phyloP scores from a whole-genome alignment of 306 rosid species.

The Cicer chorassanicum region DNA sequence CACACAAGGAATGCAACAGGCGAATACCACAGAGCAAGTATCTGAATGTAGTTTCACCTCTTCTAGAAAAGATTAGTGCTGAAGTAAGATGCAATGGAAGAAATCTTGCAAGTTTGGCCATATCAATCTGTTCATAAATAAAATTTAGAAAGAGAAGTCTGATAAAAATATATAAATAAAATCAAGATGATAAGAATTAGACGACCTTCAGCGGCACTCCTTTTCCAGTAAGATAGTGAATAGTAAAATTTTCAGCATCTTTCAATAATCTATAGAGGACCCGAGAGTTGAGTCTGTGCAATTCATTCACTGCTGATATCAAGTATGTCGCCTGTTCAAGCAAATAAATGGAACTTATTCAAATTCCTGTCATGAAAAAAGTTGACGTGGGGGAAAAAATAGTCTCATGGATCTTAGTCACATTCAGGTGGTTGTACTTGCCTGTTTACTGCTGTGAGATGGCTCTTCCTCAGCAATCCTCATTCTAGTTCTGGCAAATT shows the following conservation, averaged over 20 bases:
- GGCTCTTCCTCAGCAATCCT: slow-evolving; percentile 65
- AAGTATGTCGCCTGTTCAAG: slow-evolving; percentile 70
- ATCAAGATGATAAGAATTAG: slow-evolving; percentile 35
- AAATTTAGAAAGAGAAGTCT: slow-evolving; percentile 41
- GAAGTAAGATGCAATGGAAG: slow-evolving; percentile 91
- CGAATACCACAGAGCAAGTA: slow-evolving; percentile 80
- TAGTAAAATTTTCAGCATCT: slow-evolving; percentile 76
- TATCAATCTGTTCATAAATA: slow-evolving; percentile 72
- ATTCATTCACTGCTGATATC: slow-evolving; percentile 67
- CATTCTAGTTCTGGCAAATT: slow-evolving; percentile 67
- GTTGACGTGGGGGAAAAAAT: slow-evolving; percentile 12
- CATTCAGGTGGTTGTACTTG: slow-evolving; percentile 50
- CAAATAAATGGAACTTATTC: slow-evolving; percentile 47
- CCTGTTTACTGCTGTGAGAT: slow-evolving; percentile 61
- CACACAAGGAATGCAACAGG: slow-evolving; percentile 87
- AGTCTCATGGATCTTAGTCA: slow-evolving; percentile 35
- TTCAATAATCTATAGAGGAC: slow-evolving; percentile 73
- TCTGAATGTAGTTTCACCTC: slow-evolving; percentile 66
- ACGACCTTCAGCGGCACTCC: slow-evolving; percentile 65
- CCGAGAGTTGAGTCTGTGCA: slow-evolving; percentile 67
- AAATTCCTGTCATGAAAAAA: slow-evolving; percentile 32
- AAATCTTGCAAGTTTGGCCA: slow-evolving; percentile 78
- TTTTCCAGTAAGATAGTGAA: slow-evolving; percentile 61
- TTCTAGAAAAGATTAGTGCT: slow-evolving; percentile 62
- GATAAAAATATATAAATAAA: slow-evolving; percentile 29